Evolutionary conservation across 495 filamentous ascomycete species (phyloP).

Genomic region (Thozetella sp.): DNA sequence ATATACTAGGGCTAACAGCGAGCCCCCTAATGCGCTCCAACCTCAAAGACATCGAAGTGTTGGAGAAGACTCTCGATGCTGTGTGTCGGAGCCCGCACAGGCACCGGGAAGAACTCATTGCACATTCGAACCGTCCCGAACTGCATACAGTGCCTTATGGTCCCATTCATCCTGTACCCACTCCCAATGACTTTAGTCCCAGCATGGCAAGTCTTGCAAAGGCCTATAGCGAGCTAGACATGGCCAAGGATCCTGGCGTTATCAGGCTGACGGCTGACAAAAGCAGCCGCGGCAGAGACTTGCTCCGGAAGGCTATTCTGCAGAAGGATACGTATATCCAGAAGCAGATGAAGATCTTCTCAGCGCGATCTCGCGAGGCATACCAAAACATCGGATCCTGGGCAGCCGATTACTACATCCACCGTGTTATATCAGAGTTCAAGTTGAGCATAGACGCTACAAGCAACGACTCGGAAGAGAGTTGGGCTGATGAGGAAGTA

Average conservation of each 20-base stretch:
- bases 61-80: conserved; percentile 79
- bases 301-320: conserved; percentile 46
- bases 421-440: conserved; percentile 53
- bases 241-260: conserved; percentile 73
- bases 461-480: conserved; percentile 28
- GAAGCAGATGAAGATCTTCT: conserved; percentile 63
- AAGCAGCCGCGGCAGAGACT: conserved; percentile 29
- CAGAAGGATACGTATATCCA: conserved; percentile 63
- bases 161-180: conserved; percentile 4
- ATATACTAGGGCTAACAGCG: conserved; percentile 83
- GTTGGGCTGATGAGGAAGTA: conserved; percentile 55
- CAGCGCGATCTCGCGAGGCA: conserved; percentile 50
- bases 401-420: conserved; percentile 74
- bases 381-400: conserved; percentile 70
- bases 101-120: conserved; percentile 70
- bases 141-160: conserved; percentile 56
- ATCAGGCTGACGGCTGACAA: conserved; percentile 42
- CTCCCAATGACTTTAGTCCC: conserved; percentile 12
- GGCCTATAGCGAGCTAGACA: conserved; percentile 51
- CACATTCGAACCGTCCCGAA: conserved; percentile 66
- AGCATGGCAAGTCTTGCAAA: conserved; percentile 31
- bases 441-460: conserved; percentile 28
- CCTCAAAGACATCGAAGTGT: conserved; percentile 46
- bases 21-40: conserved; percentile 72
- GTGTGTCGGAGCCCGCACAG: conserved; percentile 71